A percentile compares a stretch with the other conserved stretches of the same genome.
Conservation (phyloP, 768 basidiomycete species). For the Pulveroboletus sp. region DNA sequence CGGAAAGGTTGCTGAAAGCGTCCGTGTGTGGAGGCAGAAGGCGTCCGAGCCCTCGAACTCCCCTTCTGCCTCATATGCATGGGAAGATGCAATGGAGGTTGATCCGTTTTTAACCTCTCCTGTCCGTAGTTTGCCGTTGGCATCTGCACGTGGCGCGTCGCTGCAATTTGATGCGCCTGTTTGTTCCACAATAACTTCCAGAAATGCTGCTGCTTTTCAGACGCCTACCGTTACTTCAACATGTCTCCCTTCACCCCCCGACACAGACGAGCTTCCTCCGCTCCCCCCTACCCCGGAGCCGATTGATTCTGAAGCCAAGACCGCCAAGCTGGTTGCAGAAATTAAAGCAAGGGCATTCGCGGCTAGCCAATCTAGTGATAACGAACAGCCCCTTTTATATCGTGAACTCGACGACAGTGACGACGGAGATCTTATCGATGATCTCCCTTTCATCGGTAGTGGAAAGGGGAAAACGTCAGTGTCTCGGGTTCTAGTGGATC, state of each 20-base stretch:
- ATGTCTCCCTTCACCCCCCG: slow-evolving; percentile 20
- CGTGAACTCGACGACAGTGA: slow-evolving; percentile 49
- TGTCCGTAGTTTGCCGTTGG: slow-evolving; percentile 2
- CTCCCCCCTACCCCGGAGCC: slow-evolving; percentile 30
- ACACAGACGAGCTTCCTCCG: slow-evolving; percentile 19
- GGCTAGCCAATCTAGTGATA: slow-evolving; percentile 41
- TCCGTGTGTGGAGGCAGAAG: slow-evolving; percentile 42
- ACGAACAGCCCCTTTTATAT: slow-evolving; percentile 32
- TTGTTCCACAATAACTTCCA: slow-evolving; percentile 1
- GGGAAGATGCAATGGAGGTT: slow-evolving; percentile 17
- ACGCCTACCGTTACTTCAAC: slow-evolving; percentile 11
- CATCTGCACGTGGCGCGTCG: slow-evolving; percentile 2
- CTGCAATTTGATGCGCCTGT: slow-evolving; percentile 6
- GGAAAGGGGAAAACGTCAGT: slow-evolving; percentile 10
- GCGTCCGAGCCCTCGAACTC: slow-evolving; percentile 17
- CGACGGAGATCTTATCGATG: slow-evolving; percentile 39
- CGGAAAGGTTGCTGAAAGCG: slow-evolving; percentile 31
- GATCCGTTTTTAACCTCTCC: slow-evolving; percentile 13
- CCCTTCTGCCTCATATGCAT: neutral
- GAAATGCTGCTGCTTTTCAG: slow-evolving; percentile 6
- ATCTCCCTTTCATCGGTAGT: slow-evolving; percentile 13
- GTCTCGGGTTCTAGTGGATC: neutral
- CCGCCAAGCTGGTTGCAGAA: slow-evolving; percentile 55
- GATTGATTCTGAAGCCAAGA: slow-evolving; percentile 37
- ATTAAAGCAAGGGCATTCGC: slow-evolving; percentile 62